phyloP scores from a whole-genome alignment of 1,284 basidiomycete genomes.

The Sporisorium exsertum region DNA sequence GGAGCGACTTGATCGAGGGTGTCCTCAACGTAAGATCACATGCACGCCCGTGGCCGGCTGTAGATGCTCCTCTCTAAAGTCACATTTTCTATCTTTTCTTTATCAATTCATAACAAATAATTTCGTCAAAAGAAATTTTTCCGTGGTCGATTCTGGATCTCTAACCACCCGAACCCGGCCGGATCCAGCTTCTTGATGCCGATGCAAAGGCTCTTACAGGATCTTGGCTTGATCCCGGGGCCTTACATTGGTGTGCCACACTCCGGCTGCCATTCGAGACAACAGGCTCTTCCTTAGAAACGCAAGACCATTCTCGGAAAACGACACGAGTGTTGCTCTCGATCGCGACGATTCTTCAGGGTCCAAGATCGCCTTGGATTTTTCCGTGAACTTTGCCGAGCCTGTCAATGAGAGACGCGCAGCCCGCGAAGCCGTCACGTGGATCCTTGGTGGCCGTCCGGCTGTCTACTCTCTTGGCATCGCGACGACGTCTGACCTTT shows the following conservation, averaged over 20 bases:
- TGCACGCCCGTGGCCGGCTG: not conserved
- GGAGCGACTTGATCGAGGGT: not conserved
- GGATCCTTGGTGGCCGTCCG: not conserved
- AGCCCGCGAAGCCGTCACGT: constrained; percentile 31
- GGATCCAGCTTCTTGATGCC: not conserved
- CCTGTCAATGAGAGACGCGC: constrained; percentile 15
- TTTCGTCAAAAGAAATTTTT: not conserved
- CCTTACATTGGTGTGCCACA: too few relatives aligned
- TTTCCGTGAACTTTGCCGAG: constrained; percentile 23
- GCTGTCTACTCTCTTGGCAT: too few relatives aligned
- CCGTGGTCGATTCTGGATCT: not conserved
- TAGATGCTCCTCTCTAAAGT: constrained; percentile 16
- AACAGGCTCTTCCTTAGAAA: too few relatives aligned
- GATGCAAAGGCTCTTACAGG: not conserved
- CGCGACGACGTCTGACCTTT: not conserved
- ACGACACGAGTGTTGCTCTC: constrained; percentile 8
- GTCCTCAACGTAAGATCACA: not conserved
- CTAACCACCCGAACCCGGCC: not conserved
- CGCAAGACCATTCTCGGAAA: not conserved
- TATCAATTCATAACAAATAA: not conserved
- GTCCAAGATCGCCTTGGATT: constrained; percentile 12
- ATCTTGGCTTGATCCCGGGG: too few relatives aligned
- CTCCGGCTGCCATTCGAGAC: too few relatives aligned
- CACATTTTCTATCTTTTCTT: constrained; percentile 9
- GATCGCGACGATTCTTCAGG: constrained; percentile 14